Evolutionary conservation across 352 stramenopile genomes (phyloP).

Genomic region (Globisporangium echinulatum): DNA sequence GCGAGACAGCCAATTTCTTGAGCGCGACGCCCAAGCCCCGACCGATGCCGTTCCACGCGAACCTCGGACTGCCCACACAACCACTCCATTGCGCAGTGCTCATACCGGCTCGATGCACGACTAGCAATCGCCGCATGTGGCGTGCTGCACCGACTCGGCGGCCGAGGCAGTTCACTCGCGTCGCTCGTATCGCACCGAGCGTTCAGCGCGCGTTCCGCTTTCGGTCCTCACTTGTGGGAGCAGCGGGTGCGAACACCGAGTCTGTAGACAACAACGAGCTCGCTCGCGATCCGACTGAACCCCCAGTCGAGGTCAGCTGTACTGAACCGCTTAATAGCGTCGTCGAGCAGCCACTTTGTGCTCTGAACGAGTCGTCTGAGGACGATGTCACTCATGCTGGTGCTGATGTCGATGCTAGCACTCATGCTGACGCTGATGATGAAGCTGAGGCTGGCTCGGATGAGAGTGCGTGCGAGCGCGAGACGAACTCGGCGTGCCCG

Average conservation of each 20-base stretch:
- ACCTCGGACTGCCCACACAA: constrained; percentile 9
- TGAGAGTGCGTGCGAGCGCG: background rate
- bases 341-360: background rate
- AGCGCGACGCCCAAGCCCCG: background rate
- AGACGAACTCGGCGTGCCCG: constrained; percentile 13
- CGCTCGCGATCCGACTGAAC: too few relatives aligned
- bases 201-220: constrained; percentile 19
- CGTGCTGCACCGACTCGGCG: constrained; percentile 2
- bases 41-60: background rate
- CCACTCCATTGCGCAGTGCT: constrained; percentile 3
- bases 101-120: constrained; percentile 1
- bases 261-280: too few relatives aligned
- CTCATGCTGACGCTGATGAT: too few relatives aligned
- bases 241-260: constrained; percentile 7
- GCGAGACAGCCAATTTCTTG: constrained; percentile 11
- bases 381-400: background rate
- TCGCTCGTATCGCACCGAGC: background rate
- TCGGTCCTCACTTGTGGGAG: constrained; percentile 25
- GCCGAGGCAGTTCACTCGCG: background rate
- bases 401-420: background rate
- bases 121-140: background rate
- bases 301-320: background rate
- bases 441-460: too few relatives aligned
- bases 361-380: background rate
- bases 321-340: background rate